A percentile compares a stretch with the other conserved stretches of the same genome.
Evolutionary conservation across 2,329 filamentous ascomycete species (phyloP).

Genomic region (Pestalotiopsis sp.): DNA sequence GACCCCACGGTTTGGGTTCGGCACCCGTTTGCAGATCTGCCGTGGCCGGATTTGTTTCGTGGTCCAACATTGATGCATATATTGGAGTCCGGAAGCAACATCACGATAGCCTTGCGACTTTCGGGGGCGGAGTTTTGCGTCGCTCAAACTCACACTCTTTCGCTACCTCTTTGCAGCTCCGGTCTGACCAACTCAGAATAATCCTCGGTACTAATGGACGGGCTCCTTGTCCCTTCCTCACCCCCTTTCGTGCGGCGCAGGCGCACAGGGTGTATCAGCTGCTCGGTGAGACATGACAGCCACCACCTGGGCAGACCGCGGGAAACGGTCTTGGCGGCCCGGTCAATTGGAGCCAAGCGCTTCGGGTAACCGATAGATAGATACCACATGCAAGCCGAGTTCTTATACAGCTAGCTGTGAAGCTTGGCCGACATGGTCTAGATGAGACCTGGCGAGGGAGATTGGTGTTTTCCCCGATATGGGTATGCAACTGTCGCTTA

Average conservation of each 20-base stretch:
- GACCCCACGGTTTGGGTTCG: background rate
- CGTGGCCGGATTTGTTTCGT: background rate
- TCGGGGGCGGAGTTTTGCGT: background rate
- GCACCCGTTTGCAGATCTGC: background rate
- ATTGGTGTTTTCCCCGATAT: background rate
- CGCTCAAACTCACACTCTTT: background rate
- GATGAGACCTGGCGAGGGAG: background rate
- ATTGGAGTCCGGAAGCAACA: background rate
- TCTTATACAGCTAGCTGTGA: background rate
- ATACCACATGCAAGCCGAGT: constrained; percentile 1
- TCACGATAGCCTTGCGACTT: background rate
- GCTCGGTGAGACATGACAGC: background rate
- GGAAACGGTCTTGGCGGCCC: background rate
- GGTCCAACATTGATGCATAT: background rate
- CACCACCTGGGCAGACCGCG: background rate
- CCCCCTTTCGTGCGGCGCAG: background rate
- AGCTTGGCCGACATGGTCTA: constrained; percentile 4
- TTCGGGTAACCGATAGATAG: background rate
- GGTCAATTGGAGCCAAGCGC: constrained; percentile 1
- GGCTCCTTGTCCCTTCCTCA: background rate
- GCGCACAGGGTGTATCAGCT: background rate
- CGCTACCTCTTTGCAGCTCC: background rate
- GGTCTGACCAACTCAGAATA: background rate
- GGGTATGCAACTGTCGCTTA: background rate
- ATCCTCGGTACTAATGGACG: background rate